A percentile compares a stretch with the other conserved stretches of the same genome.
Conservation (phyloP, 1,284 basidiomycete genomes). For the Gomphus bonarii region DNA sequence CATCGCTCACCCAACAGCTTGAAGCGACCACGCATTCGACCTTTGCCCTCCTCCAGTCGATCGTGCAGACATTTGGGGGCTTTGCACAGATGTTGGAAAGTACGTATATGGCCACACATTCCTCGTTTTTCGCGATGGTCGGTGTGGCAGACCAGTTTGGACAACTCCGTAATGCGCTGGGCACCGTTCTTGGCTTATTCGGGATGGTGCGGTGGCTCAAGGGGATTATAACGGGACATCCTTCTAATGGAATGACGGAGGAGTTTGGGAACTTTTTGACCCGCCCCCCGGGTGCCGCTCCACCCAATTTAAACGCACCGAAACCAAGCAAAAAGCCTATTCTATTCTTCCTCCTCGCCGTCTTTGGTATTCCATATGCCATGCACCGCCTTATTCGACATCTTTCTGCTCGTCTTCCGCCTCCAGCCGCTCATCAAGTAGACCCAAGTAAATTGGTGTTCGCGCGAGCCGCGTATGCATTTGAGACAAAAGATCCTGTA, state of each 20-base stretch:
- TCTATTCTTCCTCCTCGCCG: constrained; percentile 90
- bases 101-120: constrained; percentile 98
- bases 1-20: constrained; percentile 78
- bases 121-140: constrained; percentile 97
- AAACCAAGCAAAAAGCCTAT: constrained; percentile 84
- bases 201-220: constrained; percentile 81
- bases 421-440: constrained; percentile 24
- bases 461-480: constrained; percentile 78
- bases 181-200: constrained; percentile 89
- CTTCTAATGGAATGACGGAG: constrained; percentile 31
- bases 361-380: constrained; percentile 88
- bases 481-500: constrained; percentile 61
- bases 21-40: constrained; percentile 87
- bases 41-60: constrained; percentile 87
- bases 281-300: constrained; percentile 47
- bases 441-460: constrained; percentile 77
- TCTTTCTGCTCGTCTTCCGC: constrained; percentile 54
- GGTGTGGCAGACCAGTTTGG: constrained; percentile 95
- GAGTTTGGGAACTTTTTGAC: constrained; percentile 65
- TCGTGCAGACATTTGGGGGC: constrained; percentile 93
- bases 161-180: constrained; percentile 84
- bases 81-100: constrained; percentile 97
- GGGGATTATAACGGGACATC: constrained; percentile 48
- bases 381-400: constrained; percentile 87
- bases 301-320: constrained; percentile 30